Base-by-base conservation (phyloP, 257 asterid genomes). In the Solanum neorickii region DNA sequence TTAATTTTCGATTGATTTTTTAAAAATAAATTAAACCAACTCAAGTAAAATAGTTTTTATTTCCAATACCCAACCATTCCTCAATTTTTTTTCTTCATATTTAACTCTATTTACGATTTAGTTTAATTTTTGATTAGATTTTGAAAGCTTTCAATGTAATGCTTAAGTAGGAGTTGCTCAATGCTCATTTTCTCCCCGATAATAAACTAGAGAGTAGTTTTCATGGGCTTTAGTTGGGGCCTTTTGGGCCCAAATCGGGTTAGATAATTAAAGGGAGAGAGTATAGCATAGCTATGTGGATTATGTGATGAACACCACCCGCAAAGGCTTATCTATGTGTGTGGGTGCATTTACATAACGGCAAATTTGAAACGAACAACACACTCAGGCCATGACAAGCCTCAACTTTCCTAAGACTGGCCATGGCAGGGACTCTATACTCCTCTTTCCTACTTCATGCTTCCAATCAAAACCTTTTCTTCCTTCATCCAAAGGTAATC, bases 391-490 rank as follows among this genome's bases (percentile, higher is more conserved):
- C 75, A 94, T 95, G 98, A 94, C 92, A 18, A 91, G 90, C 92
- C 91, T 91, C 78, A 92, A 92, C 89, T 91, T 92, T 69, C 93
- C 94, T 85, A 91, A 87, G 1, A 65, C 73, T 88, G 87, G 86
- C 83, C 87, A 87, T 88, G 91, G 88, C 86, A 90, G 91, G 76
- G 89, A 90, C 60, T 87, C 87, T 78, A 9, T 89, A 35, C 77
- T 86, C 86, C 88, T 90, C n/a, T 89, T 92, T 70, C 89, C 93
- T 31, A 39, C 87, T 85, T 91, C 96, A 87, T 33, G 66, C 35
- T 84, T 85, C 87, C 84, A 68, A 14, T 82, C 87, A 56, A 91
- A 86, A 68, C 89, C 88, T 87, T 76, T n/a, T 84, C 86, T 87
- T 83, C 87, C 91, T 27, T 76, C 85, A 72, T 27, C 91, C 82